phyloP scores from a whole-genome alignment of 345 rosid genomes.

The Camelina hispida region DNA sequence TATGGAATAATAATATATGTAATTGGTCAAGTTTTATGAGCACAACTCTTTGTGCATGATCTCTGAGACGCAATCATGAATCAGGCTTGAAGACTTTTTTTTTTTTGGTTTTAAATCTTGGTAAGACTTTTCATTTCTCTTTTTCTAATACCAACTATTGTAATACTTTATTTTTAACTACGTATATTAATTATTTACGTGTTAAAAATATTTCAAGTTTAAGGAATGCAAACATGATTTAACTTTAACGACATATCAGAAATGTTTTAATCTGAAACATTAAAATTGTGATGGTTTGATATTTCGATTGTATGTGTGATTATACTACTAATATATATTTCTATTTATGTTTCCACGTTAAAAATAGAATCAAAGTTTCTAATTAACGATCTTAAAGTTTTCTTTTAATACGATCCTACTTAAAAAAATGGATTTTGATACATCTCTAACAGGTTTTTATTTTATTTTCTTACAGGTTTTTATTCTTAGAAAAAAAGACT shows the following conservation, averaged over 20 bases:
- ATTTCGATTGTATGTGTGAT: background rate
- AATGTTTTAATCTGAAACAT: background rate
- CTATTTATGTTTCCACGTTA: background rate
- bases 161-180: background rate
- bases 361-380: background rate
- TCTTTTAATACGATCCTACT: background rate
- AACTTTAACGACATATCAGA: background rate
- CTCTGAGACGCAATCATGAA: slow-evolving; percentile 12
- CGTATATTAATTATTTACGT: background rate
- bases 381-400: background rate
- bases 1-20: background rate
- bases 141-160: background rate
- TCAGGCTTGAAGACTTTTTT: slow-evolving; percentile 11
- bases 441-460: background rate
- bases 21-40: slow-evolving; percentile 7
- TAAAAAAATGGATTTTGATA: background rate
- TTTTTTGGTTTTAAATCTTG: background rate
- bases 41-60: background rate
- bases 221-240: background rate
- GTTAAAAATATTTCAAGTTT: background rate
- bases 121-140: background rate
- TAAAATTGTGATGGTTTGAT: background rate
- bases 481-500: background rate
- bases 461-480: slow-evolving; percentile 1
- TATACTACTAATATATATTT: background rate